A percentile compares a stretch with the other conserved stretches of the same genome.
phyloP scores from a whole-genome alignment of 2,329 filamentous ascomycete genomes.

The Trichoderma simmonsii region DNA sequence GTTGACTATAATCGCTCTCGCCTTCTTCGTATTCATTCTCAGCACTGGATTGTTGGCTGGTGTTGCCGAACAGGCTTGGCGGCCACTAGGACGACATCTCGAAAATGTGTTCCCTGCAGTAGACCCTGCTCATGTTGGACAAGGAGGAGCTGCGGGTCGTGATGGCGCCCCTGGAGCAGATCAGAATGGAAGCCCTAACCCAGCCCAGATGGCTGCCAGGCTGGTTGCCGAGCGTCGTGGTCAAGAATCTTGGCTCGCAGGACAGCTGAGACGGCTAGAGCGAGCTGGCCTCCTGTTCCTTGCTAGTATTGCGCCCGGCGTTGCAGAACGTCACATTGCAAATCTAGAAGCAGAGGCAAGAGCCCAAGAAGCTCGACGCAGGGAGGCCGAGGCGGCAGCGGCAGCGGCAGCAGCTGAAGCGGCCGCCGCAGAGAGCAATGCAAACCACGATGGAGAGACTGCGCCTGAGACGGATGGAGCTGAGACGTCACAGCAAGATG shows the following conservation, averaged over 20 bases:
- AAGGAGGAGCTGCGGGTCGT: slow-evolving; percentile 23
- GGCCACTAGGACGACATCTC: slow-evolving; percentile 56
- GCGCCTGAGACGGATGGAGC: neutral
- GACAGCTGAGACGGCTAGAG: slow-evolving; percentile 53
- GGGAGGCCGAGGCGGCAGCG: slow-evolving; percentile 42
- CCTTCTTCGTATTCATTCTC: slow-evolving; percentile 54
- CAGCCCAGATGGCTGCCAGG: slow-evolving; percentile 52
- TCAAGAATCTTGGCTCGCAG: slow-evolving; percentile 33
- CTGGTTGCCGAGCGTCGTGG: slow-evolving; percentile 43
- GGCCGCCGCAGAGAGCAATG: slow-evolving; percentile 18
- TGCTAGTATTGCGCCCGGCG: slow-evolving; percentile 63
- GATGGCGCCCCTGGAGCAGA: slow-evolving; percentile 28
- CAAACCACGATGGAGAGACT: neutral
- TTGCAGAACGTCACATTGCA: slow-evolving; percentile 63
- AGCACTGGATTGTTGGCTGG: slow-evolving; percentile 59
- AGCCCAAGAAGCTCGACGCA: slow-evolving; percentile 40
- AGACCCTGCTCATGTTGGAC: slow-evolving; percentile 36
- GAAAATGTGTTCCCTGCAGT: slow-evolving; percentile 55
- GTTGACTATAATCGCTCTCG: slow-evolving; percentile 53
- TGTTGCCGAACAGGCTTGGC: slow-evolving; percentile 52
- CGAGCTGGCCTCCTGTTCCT: slow-evolving; percentile 61
- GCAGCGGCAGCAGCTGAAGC: slow-evolving; percentile 33
- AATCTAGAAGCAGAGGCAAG: slow-evolving; percentile 52
- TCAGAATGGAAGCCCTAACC: slow-evolving; percentile 38
- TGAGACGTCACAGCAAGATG: neutral